Conservation (phyloP, 371 early-diverging fungal species). For the Actinomortierella wolfii region DNA sequence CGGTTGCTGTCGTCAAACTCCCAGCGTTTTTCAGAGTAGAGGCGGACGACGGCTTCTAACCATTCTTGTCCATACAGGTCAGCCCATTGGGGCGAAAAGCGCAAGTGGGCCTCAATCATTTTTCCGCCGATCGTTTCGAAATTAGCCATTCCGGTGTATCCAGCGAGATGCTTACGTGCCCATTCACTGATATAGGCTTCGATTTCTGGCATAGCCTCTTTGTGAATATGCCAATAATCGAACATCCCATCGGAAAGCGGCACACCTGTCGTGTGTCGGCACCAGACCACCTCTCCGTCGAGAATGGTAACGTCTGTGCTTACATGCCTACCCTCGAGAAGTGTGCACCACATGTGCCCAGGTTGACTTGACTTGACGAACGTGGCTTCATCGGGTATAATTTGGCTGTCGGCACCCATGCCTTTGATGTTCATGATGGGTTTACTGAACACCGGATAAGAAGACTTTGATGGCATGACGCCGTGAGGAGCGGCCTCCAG, state of each 20-base stretch:
- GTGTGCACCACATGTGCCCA: slow-evolving; percentile 21
- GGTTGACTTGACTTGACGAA: slow-evolving; percentile 10
- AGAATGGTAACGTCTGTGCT: slow-evolving; percentile 21
- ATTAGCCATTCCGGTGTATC: slow-evolving; percentile 20
- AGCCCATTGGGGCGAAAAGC: slow-evolving; percentile 17
- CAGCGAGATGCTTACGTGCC: slow-evolving; percentile 11
- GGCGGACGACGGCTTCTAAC: slow-evolving; percentile 17
- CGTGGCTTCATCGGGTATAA: slow-evolving; percentile 16
- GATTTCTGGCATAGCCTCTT: slow-evolving; percentile 14
- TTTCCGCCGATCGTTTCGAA: slow-evolving; percentile 20
- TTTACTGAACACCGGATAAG: slow-evolving; percentile 21
- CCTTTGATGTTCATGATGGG: slow-evolving; percentile 16
- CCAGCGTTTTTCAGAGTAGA: slow-evolving; percentile 11
- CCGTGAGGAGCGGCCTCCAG: slow-evolving; percentile 21
- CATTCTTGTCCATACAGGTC: slow-evolving; percentile 19
- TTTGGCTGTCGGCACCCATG: slow-evolving; percentile 17
- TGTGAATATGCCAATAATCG: slow-evolving; percentile 20
- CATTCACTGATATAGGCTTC: slow-evolving; percentile 9
- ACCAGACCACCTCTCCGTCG: slow-evolving; percentile 16
- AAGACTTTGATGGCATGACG: slow-evolving; percentile 5
- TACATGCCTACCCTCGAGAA: slow-evolving; percentile 10
- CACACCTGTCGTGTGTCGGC: slow-evolving; percentile 16
- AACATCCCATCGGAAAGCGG: slow-evolving; percentile 10
- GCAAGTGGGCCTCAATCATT: slow-evolving; percentile 20
- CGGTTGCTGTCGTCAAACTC: slow-evolving; percentile 12